Conservation (phyloP, 768 basidiomycete species). For the Boletales sp. region DNA sequence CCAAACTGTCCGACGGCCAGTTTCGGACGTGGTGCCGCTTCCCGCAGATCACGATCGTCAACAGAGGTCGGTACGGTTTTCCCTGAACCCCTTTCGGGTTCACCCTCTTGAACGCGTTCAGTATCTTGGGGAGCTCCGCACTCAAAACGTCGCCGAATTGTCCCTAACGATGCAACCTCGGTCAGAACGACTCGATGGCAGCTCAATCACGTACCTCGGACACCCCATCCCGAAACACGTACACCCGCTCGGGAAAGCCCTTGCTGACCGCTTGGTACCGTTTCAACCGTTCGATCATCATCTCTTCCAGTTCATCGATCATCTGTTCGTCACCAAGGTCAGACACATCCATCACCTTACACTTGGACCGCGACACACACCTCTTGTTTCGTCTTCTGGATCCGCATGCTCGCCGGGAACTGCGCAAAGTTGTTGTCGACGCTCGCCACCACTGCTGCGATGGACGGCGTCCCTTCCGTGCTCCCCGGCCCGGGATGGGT, state of each 20-base stretch:
- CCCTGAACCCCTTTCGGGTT: constrained; percentile 42
- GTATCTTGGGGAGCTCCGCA: constrained; percentile 61
- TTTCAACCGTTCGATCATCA: constrained; percentile 69
- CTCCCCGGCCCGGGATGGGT: constrained; percentile 75
- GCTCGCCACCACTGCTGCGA: constrained; percentile 81
- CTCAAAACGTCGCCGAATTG: constrained; percentile 63
- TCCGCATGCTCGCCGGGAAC: constrained; percentile 69
- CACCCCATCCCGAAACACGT: constrained; percentile 79
- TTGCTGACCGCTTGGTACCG: constrained; percentile 54
- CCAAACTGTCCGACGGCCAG: constrained; percentile 50
- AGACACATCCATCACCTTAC: not conserved
- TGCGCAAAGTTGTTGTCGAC: constrained; percentile 67
- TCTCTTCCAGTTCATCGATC: constrained; percentile 58
- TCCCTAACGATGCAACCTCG: constrained; percentile 42
- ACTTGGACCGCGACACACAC: not conserved
- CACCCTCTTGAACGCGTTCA: constrained; percentile 50
- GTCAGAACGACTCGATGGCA: not conserved
- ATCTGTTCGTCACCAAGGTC: constrained; percentile 44
- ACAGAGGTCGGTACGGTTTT: constrained; percentile 50
- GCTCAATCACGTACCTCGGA: constrained; percentile 53
- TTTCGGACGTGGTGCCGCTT: constrained; percentile 62
- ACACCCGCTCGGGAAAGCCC: constrained; percentile 59
- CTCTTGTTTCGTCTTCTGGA: constrained; percentile 47
- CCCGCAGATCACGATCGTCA: constrained; percentile 80
- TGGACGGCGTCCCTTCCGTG: constrained; percentile 69